Base-by-base conservation (phyloP, 139 green algal species). In the Nannochloris sp. region DNA sequence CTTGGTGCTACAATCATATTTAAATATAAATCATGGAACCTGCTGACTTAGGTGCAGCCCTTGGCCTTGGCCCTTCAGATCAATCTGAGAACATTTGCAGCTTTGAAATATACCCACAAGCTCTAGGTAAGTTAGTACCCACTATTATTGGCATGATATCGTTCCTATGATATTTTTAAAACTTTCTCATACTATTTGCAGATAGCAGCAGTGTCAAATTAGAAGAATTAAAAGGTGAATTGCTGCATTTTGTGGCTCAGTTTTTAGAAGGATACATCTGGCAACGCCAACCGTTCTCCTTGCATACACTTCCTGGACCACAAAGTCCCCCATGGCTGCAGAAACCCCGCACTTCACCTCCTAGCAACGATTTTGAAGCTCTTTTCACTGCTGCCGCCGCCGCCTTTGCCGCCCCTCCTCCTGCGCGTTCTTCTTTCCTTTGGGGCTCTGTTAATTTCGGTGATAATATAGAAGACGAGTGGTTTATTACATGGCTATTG, bases 401-500 rank as follows among this genome's bases (percentile, higher is more conserved):
- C 12, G n/a, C n/a, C 44, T 31, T 35, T 30, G 55, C 25, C 34
- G n/a, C n/a, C n/a, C n/a, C n/a, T n/a, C n/a, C n/a, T n/a, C n/a
- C n/a, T n/a, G n/a, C n/a, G n/a, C n/a, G n/a, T n/a, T n/a, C n/a
- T 8, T 45, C 59, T 4, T 38, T 67, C 67, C 42, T 96, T 57
- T 95, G 85, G 85, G 85, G 86, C 23, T 32, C 19, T 3, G 34
- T 83, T 12, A 37, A 53, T 1, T 95, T 88, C 72, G 89, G 81
- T 0, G 90, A 95, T 66, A 91, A 85, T 46, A 72, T 96, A 15
- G 86, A 95, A 42, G 90, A 97, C 62, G 90, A 95, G 70, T 97
- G 90, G 90, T 85, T 91, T 54, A 65, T 87, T 15, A 74, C 83
- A 14, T 92, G 73, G 73, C 73, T 96, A 66, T 75, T 96, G 68